These are phyloP conservation scores for Penicillium sp. DNA, from an alignment of 2,329 filamentous ascomycete genomes.

Conservation along the genomic window DNA sequence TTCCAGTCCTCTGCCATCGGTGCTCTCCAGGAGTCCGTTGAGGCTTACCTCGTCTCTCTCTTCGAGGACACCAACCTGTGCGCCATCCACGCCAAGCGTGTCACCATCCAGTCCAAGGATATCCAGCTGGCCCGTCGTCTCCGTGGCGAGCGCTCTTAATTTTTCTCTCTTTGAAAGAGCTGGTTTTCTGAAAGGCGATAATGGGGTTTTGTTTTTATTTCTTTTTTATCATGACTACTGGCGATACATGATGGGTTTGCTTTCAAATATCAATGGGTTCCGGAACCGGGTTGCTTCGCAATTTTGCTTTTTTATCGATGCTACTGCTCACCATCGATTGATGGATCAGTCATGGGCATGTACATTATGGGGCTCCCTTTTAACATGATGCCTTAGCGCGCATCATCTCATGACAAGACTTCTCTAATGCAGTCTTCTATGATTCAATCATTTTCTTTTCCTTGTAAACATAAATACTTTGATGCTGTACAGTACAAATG, in stretches of 20 bases:
- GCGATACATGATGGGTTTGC: slow-evolving; percentile 47
- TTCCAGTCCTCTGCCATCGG: slow-evolving; percentile 99
- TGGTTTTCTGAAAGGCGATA: slow-evolving; percentile 41
- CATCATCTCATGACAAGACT: slow-evolving; percentile 38
- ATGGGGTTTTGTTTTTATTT: slow-evolving; percentile 38
- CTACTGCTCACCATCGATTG: slow-evolving; percentile 29
- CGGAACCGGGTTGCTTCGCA: slow-evolving; percentile 38
- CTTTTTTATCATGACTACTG: slow-evolving; percentile 40
- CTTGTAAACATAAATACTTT: not conserved
- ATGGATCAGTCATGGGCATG: slow-evolving; percentile 37
- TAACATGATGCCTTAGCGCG: slow-evolving; percentile 31
- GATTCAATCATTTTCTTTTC: slow-evolving; percentile 18
- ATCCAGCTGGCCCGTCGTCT: slow-evolving; percentile 95
- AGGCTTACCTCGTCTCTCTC: slow-evolving; percentile 96
- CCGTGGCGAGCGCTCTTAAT: slow-evolving; percentile 84
- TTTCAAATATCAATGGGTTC: slow-evolving; percentile 43
- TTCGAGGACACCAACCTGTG: slow-evolving; percentile 99
- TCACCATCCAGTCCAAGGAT: slow-evolving; percentile 92
- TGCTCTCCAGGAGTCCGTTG: slow-evolving; percentile 95
- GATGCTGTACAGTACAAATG: not conserved
- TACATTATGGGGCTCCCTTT: slow-evolving; percentile 36
- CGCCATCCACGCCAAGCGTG: slow-evolving; percentile 98
- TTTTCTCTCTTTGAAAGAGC: slow-evolving; percentile 33
- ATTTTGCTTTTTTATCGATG: slow-evolving; percentile 34
- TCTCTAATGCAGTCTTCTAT: slow-evolving; percentile 33